Conservation (phyloP, 768 basidiomycete species). For the Pleurotus tuber-regium region DNA sequence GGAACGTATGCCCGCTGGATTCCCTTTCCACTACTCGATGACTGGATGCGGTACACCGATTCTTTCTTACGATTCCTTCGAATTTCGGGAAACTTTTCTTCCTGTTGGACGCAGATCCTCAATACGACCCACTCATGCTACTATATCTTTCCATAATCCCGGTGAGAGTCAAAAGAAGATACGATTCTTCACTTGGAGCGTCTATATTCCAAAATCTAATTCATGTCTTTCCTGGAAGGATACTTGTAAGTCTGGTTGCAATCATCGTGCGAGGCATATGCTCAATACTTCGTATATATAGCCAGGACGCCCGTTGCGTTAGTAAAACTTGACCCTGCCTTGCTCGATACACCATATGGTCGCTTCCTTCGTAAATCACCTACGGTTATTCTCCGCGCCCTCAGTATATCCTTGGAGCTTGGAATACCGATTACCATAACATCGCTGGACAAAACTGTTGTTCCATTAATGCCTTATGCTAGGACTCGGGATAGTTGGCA, state of each 20-base stretch:
- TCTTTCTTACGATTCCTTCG: conserved; percentile 32
- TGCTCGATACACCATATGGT: conserved; percentile 33
- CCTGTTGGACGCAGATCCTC: conserved; percentile 16
- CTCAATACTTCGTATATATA: conserved; percentile 11
- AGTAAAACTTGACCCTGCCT: conserved; percentile 32
- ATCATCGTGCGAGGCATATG: neutral
- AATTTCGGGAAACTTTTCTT: conserved; percentile 29
- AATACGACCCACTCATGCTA: conserved; percentile 20
- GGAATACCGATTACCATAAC: conserved; percentile 33
- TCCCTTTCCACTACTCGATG: conserved; percentile 31
- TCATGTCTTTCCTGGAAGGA: conserved; percentile 18
- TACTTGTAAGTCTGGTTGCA: conserved; percentile 22
- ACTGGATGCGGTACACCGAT: conserved; percentile 19
- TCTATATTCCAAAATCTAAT: conserved; percentile 23
- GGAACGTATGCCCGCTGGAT: conserved; percentile 30
- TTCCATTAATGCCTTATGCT: conserved; percentile 11
- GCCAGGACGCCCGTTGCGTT: conserved; percentile 30
- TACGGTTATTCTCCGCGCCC: conserved; percentile 32
- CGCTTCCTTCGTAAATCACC: conserved; percentile 27
- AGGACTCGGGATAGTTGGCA: conserved; percentile 8
- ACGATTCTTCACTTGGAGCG: conserved; percentile 30
- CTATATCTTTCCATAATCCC: conserved; percentile 26
- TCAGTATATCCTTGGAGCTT: conserved; percentile 39
- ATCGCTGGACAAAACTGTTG: conserved; percentile 15
- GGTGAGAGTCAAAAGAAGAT: conserved; percentile 12